phyloP scores from a whole-genome alignment of 495 filamentous ascomycete species.

The Letharia lupina region DNA sequence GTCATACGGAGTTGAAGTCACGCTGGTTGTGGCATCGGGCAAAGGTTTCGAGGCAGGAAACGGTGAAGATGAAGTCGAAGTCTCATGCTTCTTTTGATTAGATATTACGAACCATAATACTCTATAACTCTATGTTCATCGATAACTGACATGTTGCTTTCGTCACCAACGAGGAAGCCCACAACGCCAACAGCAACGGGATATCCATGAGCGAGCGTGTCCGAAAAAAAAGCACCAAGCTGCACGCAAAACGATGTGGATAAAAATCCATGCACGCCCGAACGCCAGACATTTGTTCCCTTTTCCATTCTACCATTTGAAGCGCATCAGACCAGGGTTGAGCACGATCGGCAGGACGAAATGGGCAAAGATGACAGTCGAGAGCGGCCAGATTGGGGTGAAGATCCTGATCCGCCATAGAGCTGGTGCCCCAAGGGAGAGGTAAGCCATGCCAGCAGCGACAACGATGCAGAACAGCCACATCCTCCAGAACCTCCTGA shows the following conservation, averaged over 20 bases:
- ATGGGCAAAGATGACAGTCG: conserved; percentile 44
- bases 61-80: neutral
- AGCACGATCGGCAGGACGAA: conserved; percentile 52
- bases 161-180: neutral
- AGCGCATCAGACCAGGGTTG: conserved; percentile 60
- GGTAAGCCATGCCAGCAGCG: conserved; percentile 40
- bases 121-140: conserved; percentile 4
- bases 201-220: neutral
- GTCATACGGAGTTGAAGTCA: neutral
- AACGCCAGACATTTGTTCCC: neutral
- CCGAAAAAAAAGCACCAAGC: conserved; percentile 1
- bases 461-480: conserved; percentile 46
- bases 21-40: neutral
- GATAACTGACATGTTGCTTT: conserved; percentile 1
- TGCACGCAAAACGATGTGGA: neutral
- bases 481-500: conserved; percentile 51
- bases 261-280: neutral
- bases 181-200: neutral
- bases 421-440: conserved; percentile 37
- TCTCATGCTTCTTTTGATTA: conserved; percentile 5
- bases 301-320: conserved; percentile 45
- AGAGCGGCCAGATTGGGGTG: conserved; percentile 51
- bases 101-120: neutral
- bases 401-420: conserved; percentile 50
- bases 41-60: neutral